These are phyloP conservation scores for Ceriops zippeliana DNA, from an alignment of 345 rosid genomes.

Conservation along the genomic window DNA sequence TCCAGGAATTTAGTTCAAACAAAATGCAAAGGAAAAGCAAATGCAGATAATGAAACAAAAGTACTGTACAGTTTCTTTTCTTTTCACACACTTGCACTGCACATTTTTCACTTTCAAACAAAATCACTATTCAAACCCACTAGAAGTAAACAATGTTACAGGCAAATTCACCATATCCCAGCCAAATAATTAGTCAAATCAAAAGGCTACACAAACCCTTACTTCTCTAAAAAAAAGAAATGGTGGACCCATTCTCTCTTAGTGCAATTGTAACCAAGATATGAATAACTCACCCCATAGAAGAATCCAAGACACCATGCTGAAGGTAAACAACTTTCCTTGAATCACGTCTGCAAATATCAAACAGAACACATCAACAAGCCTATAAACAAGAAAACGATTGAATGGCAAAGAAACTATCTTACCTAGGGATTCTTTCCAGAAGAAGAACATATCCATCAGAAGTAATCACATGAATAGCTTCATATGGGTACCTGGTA, in stretches of 20 bases:
- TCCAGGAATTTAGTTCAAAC: no score
- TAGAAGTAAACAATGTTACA: no score
- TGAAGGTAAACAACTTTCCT: conserved; percentile 84
- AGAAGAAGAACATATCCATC: conserved; percentile 94
- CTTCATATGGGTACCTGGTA: conserved; percentile 89
- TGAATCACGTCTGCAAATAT: conserved; percentile 73
- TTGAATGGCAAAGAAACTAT: conserved; percentile 14
- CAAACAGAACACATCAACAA: conserved; percentile 22
- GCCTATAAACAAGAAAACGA: conserved; percentile 13
- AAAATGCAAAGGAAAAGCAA: no score
- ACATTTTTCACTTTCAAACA: no score
- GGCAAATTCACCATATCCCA: neutral
- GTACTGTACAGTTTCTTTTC: no score
- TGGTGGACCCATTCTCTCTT: neutral
- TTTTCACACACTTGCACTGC: no score
- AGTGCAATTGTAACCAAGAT: neutral
- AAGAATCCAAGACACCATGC: conserved; percentile 91
- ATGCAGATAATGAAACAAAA: no score
- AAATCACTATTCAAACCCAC: no score
- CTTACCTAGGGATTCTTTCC: conserved; percentile 96
- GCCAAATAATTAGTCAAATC: neutral
- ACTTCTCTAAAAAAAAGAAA: neutral
- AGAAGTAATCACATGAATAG: conserved; percentile 75
- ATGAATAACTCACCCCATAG: conserved; percentile 75
- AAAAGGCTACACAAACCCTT: neutral